phyloP scores from a whole-genome alignment of 78 protist genomes.

The slime mould (Dictyostelium discoideum) region DNA sequence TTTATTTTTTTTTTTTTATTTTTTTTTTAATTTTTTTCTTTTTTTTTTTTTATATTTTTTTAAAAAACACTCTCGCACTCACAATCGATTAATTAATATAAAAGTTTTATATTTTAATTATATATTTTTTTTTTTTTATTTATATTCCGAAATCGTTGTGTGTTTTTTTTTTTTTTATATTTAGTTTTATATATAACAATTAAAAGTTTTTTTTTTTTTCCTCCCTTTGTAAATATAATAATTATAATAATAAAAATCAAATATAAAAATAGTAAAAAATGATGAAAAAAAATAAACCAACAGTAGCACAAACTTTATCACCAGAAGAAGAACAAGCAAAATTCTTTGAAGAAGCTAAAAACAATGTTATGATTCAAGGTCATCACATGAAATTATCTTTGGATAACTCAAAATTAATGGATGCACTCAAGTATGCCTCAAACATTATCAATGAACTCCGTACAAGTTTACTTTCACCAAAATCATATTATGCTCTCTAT shows the following conservation, averaged over 20 bases:
- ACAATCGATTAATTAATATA: neutral
- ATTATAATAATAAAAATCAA: neutral
- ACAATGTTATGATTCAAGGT: conserved; percentile 86
- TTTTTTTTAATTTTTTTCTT: neutral
- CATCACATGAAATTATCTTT: conserved; percentile 89
- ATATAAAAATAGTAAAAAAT: neutral
- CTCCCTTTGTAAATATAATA: neutral
- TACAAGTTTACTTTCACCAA: conserved; percentile 94
- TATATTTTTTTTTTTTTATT: conserved; percentile 1
- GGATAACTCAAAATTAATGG: conserved; percentile 87
- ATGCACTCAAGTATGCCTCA: conserved; percentile 93
- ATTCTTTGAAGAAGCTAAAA: conserved; percentile 80
- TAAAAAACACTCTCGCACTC: neutral
- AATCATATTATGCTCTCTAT: conserved; percentile 96
- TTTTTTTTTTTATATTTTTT: neutral
- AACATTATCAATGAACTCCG: conserved; percentile 94
- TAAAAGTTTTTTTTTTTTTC: neutral
- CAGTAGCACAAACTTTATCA: conserved; percentile 44
- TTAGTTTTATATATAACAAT: neutral
- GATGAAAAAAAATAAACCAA: conserved; percentile 31
- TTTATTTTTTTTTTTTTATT: neutral
- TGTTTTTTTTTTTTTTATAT: neutral
- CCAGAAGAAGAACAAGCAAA: conserved; percentile 86
- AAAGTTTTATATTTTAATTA: neutral
- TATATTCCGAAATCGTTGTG: neutral